Evolutionary conservation across 2,329 filamentous ascomycete species (phyloP), one percentile per base, ranked within the genome.

Genomic region (Paraphoma sp.): DNA sequence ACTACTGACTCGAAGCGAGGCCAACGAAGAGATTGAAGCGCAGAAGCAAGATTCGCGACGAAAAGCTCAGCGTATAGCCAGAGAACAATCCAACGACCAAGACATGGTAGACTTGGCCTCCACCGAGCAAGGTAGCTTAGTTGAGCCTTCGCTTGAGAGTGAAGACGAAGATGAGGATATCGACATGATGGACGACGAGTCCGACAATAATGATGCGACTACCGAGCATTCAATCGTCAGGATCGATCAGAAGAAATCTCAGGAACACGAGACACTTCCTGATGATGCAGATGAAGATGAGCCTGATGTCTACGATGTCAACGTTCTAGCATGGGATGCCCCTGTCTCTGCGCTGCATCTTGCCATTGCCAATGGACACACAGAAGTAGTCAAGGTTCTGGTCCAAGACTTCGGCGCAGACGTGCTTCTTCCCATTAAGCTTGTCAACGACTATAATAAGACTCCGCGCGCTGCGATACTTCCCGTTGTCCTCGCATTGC

Each of bases 241-340:
- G 43, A 79, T 82, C n/a, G 78, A 81, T 45, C 78, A 79, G 17
- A 76, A 77, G 17, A 73, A 79, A 11, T 62, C 68, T 14, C n/a
- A 74, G 1, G 78, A 82, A 30, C 63, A 64, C 9, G 79, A 83
- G 1, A 76, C 82, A 1, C 79, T 82, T 0, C 84, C 78, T 9
- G 77, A 88, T 6, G 85, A 87, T 6, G 45, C 56, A 1, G 80
- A 84, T 18, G 82, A 86, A 1, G 83, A 89, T 9, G 89, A 90
- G 17, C 91, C 91, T 0, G 91, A 96, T 74, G 84, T 93, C 50
- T 94, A 90, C 72, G 87, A 95, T 63, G 83, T 93, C 57, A 88
- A 96, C 62, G 84, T 89, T 1, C 71, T 90, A n/a, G 86, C 91
- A 1, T 96, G 92, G 92, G 92, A 96, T 65, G 84, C 83, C 5